Percentiles rank a stretch among this genome's conserved stretches.
Evolutionary conservation across 208 protist species (phyloP).

Genomic region (Wallacemonas sp.): DNA sequence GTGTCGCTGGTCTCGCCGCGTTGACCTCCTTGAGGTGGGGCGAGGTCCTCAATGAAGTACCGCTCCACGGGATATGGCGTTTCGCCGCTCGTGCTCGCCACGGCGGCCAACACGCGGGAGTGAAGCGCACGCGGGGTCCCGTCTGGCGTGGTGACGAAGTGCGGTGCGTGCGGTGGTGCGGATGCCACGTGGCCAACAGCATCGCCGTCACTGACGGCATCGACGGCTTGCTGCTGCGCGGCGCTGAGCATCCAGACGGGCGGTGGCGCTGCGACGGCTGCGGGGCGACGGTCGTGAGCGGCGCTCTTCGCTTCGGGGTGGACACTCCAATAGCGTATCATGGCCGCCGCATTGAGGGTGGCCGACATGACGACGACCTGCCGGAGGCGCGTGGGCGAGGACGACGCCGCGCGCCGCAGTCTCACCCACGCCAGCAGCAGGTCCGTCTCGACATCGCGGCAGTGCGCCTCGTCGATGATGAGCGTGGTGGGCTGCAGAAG

Average conservation of each 20-base stretch:
- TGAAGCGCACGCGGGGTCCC: too few relatives aligned
- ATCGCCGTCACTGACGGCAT: background rate
- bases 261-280: background rate
- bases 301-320: background rate
- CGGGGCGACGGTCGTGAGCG: background rate
- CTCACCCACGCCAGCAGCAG: slow-evolving; percentile 61
- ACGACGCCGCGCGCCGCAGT: background rate
- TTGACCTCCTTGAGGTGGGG: background rate
- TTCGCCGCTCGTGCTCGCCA: background rate
- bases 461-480: slow-evolving; percentile 80
- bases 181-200: background rate
- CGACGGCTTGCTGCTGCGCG: background rate
- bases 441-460: slow-evolving; percentile 68
- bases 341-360: slow-evolving; percentile 45
- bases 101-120: background rate
- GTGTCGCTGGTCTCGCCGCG: background rate
- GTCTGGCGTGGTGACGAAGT: too few relatives aligned
- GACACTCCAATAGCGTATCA: slow-evolving; percentile 36
- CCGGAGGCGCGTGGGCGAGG: slow-evolving; percentile 14
- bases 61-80: slow-evolving; percentile 46
- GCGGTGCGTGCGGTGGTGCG: background rate
- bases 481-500: slow-evolving; percentile 56
- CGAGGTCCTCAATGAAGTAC: slow-evolving; percentile 74
- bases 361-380: slow-evolving; percentile 79
- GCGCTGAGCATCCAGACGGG: slow-evolving; percentile 9